Conservation (phyloP, 257 asterid species). For the Ilex asprella region DNA sequence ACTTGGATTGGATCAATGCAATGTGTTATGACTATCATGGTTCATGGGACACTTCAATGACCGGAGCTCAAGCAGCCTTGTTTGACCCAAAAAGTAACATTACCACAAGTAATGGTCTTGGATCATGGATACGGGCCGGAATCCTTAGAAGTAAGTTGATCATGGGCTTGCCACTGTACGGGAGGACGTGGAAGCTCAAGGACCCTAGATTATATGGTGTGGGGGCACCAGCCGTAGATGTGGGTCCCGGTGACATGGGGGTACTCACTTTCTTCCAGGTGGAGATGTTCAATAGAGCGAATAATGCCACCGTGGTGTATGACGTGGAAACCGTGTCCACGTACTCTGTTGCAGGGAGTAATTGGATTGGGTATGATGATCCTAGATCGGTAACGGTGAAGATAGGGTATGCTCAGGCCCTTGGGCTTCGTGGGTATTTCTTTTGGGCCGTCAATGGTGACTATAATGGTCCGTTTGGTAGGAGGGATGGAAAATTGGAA, state of each 20-base stretch:
- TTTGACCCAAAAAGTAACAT: slow-evolving; percentile 45
- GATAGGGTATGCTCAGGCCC: slow-evolving; percentile 38
- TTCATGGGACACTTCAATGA: slow-evolving; percentile 45
- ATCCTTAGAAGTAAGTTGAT: slow-evolving; percentile 45
- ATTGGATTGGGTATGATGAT: slow-evolving; percentile 85
- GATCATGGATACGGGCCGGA: slow-evolving; percentile 62
- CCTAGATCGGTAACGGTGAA: slow-evolving; percentile 27
- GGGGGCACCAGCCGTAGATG: slow-evolving; percentile 63
- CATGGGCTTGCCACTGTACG: slow-evolving; percentile 77
- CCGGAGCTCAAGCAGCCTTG: slow-evolving; percentile 78
- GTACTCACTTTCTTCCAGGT: slow-evolving; percentile 48
- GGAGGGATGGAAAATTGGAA: too few species aligned
- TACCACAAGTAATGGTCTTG: slow-evolving; percentile 62
- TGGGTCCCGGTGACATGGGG: slow-evolving; percentile 58
- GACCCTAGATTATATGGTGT: slow-evolving; percentile 34
- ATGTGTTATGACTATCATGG: slow-evolving; percentile 78
- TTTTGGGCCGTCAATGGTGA: slow-evolving; percentile 74
- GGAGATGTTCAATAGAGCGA: slow-evolving; percentile 37
- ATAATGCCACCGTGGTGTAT: slow-evolving; percentile 42
- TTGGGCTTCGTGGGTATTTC: slow-evolving; percentile 63
- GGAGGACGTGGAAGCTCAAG: slow-evolving; percentile 66
- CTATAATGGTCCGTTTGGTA: too few species aligned
- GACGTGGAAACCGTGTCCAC: slow-evolving; percentile 49
- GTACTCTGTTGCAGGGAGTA: slow-evolving; percentile 53
- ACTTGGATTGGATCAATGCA: slow-evolving; percentile 67